Base-by-base conservation (phyloP, 192 early-diverging fungal genomes). In the Backusella circina region DNA sequence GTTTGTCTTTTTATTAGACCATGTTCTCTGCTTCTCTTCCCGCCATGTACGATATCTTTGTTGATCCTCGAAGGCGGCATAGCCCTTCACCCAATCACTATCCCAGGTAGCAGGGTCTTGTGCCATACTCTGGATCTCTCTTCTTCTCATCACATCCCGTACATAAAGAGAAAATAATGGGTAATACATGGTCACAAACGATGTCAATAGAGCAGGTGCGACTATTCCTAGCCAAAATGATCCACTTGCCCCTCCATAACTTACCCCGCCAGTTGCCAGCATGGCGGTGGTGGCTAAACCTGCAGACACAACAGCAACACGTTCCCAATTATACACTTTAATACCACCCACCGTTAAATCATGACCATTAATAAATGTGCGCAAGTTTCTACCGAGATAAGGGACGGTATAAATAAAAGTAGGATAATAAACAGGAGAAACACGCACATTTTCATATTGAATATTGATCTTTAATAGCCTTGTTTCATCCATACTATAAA, bases 331-430 rank as follows among this genome's bases (percentile, higher is more conserved):
- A 65, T 88, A 88, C 2, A 85, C 77, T 13, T 84, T 69, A 1
- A 83, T 32, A 35, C 86, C 86, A 10, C 86, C 85, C 5, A 83
- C 78, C 5, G 72, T 50, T 16, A 80, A 28, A 75, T 88, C 85
- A 47, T 84, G 64, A 2, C 83, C 86, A 57, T 88, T 84, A n/a
- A 88, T 75, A 77, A 88, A 86, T 0, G 86, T 88, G n/a, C 86
- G 70, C 28, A 88, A 82, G 16, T 77, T 70, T 70, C 86, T 75
- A 31, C 83, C 74, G 18, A 88, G 67, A 68, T 86, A 80, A 28
- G 61, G 73, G 2, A 86, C 79, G 13, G 83, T 80, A 21, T 82
- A 88, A 1, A 88, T 74, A 44, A 79, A 88, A 1, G 84, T 82
- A 4, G 86, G 86, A 39, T 84, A 84, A 38, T 88, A 88, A 1